phyloP scores from a whole-genome alignment of 192 early-diverging fungal genomes.

The Cetraspora pellucida region DNA sequence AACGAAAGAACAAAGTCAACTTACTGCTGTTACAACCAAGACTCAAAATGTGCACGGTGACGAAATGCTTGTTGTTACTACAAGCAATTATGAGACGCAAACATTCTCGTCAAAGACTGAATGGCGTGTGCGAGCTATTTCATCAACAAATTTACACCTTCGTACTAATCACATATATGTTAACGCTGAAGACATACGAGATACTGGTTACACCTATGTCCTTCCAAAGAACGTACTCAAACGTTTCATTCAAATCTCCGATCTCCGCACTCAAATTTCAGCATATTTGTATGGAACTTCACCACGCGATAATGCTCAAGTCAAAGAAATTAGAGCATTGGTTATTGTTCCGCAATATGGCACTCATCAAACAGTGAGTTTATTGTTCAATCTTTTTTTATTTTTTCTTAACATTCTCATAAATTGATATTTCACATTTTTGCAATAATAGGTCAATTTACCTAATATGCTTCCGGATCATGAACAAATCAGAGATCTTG shows the following conservation, averaged over 20 bases:
- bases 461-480: constrained; percentile 88
- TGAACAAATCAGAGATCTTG: constrained; percentile 87
- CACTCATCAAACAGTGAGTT: constrained; percentile 86
- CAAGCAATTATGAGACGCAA: constrained; percentile 94
- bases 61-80: constrained; percentile 98
- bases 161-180: constrained; percentile 98
- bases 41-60: constrained; percentile 97
- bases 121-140: constrained; percentile 98
- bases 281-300: constrained; percentile 94
- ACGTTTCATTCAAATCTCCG: constrained; percentile 93
- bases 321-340: constrained; percentile 93
- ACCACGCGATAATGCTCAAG: constrained; percentile 84
- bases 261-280: constrained; percentile 93
- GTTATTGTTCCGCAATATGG: constrained; percentile 99
- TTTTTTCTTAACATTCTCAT: no score
- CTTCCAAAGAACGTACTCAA: constrained; percentile 98
- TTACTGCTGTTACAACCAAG: constrained; percentile 94
- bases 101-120: constrained; percentile 99
- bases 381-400: no score
- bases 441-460: constrained; percentile 48
- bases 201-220: constrained; percentile 93
- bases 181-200: constrained; percentile 92
- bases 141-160: constrained; percentile 91
- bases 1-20: constrained; percentile 86
- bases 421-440: no score